Evolutionary conservation across 2,329 filamentous ascomycete genomes (phyloP), one percentile per base, ranked within the genome.

Genomic region (Cercospora berteroae): DNA sequence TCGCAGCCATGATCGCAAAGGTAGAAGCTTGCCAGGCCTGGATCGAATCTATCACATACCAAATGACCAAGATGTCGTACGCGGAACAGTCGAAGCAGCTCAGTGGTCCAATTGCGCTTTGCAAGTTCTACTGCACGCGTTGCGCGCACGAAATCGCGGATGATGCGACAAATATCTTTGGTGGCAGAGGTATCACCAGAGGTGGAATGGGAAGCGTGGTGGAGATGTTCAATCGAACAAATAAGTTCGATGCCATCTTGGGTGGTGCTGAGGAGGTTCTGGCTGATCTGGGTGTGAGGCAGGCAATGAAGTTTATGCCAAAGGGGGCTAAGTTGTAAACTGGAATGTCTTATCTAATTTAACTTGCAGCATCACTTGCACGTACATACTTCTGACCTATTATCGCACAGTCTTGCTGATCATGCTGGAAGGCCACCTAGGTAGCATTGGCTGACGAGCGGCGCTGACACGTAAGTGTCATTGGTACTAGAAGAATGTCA

Each of bases 11-110:
- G 91, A 95, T 96, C 72, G 87, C 90, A 4, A 87, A 91, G 60
- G 86, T 88, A 72, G 92, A 96, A 79, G 85, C 90, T n/a, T 90
- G 91, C 80, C 92, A 96, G 79, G 87, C 92, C 20, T 96, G 91
- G 91, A 86, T 95, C 59, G 92, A 96, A 79, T 88, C 87, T 50
- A 89, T 95, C 76, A 93, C 92, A 20, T 92, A 93, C 82, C 92
- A 96, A 77, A 96, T 96, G 92, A 90, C 86, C 82, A 84, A 92
- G 78, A 92, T 96, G 90, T 86, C 86, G 36, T 95, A 96, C 80
- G 84, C 86, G 63, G 81, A 94, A 77, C 92, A 96, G 79, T 84
- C 90, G 25, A 87, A 88, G 75, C 85, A 90, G 73, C 86, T 96
- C 1, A 90, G 90, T 63, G 93, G 93, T 0, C 92, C 92, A 29